A percentile compares a stretch with the other conserved stretches of the same genome.
Evolutionary conservation across 2,329 filamentous ascomycete genomes (phyloP).

Genomic region (Cytospora leucostoma): DNA sequence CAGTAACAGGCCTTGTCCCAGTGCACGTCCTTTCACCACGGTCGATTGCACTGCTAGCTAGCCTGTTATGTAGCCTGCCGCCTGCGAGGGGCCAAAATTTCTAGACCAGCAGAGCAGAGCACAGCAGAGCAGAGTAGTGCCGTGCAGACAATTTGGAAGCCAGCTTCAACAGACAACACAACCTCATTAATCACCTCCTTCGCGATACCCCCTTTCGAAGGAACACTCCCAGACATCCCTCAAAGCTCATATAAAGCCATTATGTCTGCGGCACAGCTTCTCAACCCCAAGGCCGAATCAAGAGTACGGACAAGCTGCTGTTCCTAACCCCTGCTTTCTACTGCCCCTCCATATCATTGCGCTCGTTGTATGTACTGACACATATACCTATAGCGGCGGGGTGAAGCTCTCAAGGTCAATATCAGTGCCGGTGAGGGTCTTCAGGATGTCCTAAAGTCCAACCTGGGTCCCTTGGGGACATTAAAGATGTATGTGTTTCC

Average conservation of each 20-base stretch:
- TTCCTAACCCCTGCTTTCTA: constrained; percentile 28
- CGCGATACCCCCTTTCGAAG: background rate
- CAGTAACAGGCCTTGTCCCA: background rate
- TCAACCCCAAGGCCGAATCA: constrained; percentile 98
- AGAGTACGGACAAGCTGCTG: constrained; percentile 62
- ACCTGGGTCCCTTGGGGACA: constrained; percentile 89
- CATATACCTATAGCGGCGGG: constrained; percentile 69
- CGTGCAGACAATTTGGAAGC: constrained; percentile 2
- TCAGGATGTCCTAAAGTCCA: constrained; percentile 93
- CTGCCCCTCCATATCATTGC: constrained; percentile 36
- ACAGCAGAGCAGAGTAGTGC: background rate
- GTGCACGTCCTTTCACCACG: background rate
- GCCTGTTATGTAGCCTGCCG: constrained; percentile 9
- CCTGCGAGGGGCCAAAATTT: constrained; percentile 22
- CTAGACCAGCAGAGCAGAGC: constrained; percentile 2
- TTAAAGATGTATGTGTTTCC: constrained; percentile 77
- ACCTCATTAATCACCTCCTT: constrained; percentile 13
- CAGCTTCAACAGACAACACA: constrained; percentile 7
- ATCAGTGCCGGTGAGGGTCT: constrained; percentile 94
- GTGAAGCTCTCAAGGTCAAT: constrained; percentile 95
- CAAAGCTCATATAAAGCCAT: constrained; percentile 27
- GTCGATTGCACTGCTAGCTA: constrained; percentile 1
- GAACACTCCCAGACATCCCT: background rate
- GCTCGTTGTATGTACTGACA: constrained; percentile 46
- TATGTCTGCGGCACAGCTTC: constrained; percentile 97